Evolutionary conservation across 2,329 filamentous ascomycete genomes (phyloP), one percentile per base, ranked within the genome.

Genomic region (Microdochium bolleyi): DNA sequence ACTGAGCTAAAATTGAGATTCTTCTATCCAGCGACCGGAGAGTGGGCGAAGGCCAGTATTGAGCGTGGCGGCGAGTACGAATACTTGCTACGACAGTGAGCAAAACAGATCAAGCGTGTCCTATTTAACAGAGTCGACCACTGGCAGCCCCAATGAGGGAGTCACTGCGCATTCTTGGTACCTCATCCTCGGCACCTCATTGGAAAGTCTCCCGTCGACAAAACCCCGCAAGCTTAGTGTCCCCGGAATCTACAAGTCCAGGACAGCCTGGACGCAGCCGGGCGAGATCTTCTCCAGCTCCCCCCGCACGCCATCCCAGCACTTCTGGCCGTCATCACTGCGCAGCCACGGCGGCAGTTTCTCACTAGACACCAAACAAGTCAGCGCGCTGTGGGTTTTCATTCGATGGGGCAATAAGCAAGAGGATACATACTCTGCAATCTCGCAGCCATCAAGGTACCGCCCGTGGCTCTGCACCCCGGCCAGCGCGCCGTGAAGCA

Each of bases 401-500:
- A n/a, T n/a, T n/a, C n/a, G n/a, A n/a, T n/a, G n/a, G n/a, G n/a
- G n/a, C n/a, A n/a, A n/a, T n/a, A n/a, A n/a, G n/a, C n/a, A n/a
- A n/a, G n/a, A n/a, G n/a, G n/a, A n/a, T 30, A 60, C 64, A 60
- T 51, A 64, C 61, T 67, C 64, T 49, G 51, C 56, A 37, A 66
- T 60, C 27, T 60, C 50, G 25, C 64, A 65, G 16, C 58, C 58
- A 3, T 56, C 56, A 11, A 65, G 30, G 19, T 61, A 57, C 11
- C 56, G 53, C 0, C 65, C 65, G 32, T 68, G 64, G 30, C 61
- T 64, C 44, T 64, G 60, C 41, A 56, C 51, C 2, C 57, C 64
- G 0, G 58, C 60, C 16, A 58, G 52, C 2, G 60, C 54, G 1
- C 55, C 64, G 41, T 61, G 57, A 22, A 67, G 41, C 14, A 67